Evolutionary conservation across 116 monocot species (phyloP).

Genomic region (Trichopus zeylanicus): DNA sequence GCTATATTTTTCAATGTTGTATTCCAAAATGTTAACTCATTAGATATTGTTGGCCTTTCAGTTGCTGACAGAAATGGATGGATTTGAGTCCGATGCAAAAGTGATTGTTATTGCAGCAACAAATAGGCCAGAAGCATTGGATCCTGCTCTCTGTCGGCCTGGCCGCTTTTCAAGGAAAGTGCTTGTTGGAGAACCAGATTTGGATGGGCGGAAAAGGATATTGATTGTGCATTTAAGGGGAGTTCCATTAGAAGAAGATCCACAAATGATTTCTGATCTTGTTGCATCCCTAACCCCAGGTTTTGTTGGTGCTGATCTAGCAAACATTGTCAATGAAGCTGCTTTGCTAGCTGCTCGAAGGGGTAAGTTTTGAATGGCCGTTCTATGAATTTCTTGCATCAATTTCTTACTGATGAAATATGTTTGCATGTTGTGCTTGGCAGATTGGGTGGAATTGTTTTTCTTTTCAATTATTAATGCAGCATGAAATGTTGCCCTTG

Average conservation of each 20-base stretch:
- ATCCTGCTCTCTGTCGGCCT: conserved; percentile 81
- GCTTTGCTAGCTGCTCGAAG: conserved; percentile 91
- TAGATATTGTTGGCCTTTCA: conserved; percentile 23
- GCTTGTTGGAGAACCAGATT: conserved; percentile 82
- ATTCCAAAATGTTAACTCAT: conserved; percentile 1
- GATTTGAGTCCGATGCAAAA: conserved; percentile 79
- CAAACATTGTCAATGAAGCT: conserved; percentile 94
- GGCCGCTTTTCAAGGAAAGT: conserved; percentile 97
- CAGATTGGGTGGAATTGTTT: too few relatives aligned
- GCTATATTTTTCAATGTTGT: neutral
- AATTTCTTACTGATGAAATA: neutral
- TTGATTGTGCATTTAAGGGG: conserved; percentile 66
- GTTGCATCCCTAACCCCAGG: conserved; percentile 79
- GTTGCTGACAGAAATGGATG: conserved; percentile 98
- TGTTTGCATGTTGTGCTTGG: too few relatives aligned
- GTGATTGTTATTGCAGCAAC: conserved; percentile 96
- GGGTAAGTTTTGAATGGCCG: conserved; percentile 29
- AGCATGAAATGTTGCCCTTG: neutral
- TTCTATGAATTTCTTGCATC: neutral
- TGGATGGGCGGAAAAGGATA: conserved; percentile 78
- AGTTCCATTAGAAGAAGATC: conserved; percentile 76
- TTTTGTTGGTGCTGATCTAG: conserved; percentile 90
- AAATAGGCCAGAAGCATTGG: conserved; percentile 89
- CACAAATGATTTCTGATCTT: conserved; percentile 54
- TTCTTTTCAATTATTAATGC: neutral